Base-by-base conservation (phyloP, 805 yeast species). In the Wickerhamomyces canadensis region DNA sequence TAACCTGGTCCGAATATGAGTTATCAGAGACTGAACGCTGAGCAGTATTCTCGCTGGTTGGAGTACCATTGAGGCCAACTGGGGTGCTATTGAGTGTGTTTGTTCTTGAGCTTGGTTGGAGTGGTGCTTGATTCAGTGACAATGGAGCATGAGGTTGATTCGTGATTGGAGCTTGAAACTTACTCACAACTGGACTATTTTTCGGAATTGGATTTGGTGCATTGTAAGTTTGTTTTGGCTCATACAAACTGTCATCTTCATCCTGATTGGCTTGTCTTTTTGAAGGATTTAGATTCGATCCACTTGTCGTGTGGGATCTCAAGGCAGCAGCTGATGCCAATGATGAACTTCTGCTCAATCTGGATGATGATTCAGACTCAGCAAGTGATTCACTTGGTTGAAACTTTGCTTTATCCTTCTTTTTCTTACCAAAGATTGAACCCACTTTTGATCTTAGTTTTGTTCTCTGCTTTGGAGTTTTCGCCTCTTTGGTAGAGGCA, bases 361-460 rank as follows among this genome's bases (percentile, higher is more conserved):
- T 47, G 16, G 59, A 53, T 8, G 58, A 53, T 9, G 47, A 29
- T 33, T 54, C 58, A 7, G 57, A 51, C 33, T 54, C 58, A 15
- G 54, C 45, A 4, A 51, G 8, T 11, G 47, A 18, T 2, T 42
- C 44, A 19, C 26, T 46, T 30, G 44, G 19, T 22, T 40, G 31
- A 14, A 52, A 22, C 17, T 40, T 47, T 32, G 52, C 60, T 27
- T 53, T 61, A 18, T 60, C 58, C 32, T 65, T 64, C 43, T 68
- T 66, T 51, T 76, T 78, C 57, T 75, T 73, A 31, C 83, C 80
- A 50, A 84, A 78, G 44, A 84, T 74, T 1, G 93, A 80, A 9
- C 94, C 94, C 39, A 84, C 81, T 51, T 66, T 78, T 6, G 88
- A 81, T 58, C 76, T 76, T 49, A 84, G 58, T 32, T 68, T 70